Conservation (phyloP, 306 rosid genomes). For the Rosa persica region DNA sequence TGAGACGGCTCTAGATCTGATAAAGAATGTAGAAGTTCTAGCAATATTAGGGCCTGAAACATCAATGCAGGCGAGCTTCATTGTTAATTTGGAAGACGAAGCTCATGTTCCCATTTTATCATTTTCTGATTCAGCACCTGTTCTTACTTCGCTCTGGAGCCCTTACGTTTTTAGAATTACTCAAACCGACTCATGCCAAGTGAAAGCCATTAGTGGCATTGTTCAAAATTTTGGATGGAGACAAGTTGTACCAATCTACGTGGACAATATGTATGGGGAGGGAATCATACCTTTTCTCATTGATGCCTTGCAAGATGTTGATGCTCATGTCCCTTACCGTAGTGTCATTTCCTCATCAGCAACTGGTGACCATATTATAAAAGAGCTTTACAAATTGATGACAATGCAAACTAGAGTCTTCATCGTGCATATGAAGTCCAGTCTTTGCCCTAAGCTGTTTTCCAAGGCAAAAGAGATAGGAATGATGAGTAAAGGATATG, state of each 20-base stretch:
- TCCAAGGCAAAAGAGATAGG: conserved; percentile 45
- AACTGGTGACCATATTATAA: conserved; percentile 31
- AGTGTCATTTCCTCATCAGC: conserved; percentile 38
- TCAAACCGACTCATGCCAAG: conserved; percentile 40
- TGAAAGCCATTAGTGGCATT: conserved; percentile 32
- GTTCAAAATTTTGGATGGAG: conserved; percentile 54
- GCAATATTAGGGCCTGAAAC: conserved; percentile 39
- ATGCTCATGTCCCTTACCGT: conserved; percentile 34
- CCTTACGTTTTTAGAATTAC: conserved; percentile 46
- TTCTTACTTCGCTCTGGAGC: conserved; percentile 34
- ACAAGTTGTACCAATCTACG: conserved; percentile 47
- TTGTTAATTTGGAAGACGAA: conserved; percentile 37
- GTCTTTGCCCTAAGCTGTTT: conserved; percentile 35
- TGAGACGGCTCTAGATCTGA: conserved; percentile 11
- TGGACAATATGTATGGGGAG: conserved; percentile 47
- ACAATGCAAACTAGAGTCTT: conserved; percentile 52
- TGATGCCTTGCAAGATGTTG: conserved; percentile 36
- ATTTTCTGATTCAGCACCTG: conserved; percentile 57
- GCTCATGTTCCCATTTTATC: conserved; percentile 44
- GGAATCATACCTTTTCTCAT: conserved; percentile 45
- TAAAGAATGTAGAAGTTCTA: conserved; percentile 15
- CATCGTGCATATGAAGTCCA: conserved; percentile 42
- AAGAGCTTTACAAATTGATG: conserved; percentile 46
- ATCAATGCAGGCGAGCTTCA: conserved; percentile 39
- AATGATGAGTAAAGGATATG: conserved; percentile 48